Base-by-base conservation (phyloP, 2,329 filamentous ascomycete genomes). In the Fusarium duplospermum region DNA sequence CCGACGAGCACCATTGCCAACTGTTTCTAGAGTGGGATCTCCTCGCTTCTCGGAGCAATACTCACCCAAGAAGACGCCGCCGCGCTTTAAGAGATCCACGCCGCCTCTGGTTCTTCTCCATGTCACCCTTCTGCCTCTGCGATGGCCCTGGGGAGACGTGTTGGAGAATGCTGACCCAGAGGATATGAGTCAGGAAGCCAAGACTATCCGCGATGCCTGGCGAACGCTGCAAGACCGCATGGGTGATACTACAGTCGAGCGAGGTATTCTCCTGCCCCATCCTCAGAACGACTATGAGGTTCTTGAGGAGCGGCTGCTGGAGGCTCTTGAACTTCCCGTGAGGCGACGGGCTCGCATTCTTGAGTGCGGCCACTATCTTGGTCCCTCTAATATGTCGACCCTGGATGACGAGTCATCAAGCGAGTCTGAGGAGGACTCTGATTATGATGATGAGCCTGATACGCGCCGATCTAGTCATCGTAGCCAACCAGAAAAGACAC, bases 211-310 rank as follows among this genome's bases (percentile, higher is more conserved):
- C 29, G 89, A 91, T 71, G 89, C 90, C 35, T 93, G 91, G 89
- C 88, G 89, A 54, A 84, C 92, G 67, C 84, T 96, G 3, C 90
- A 92, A 73, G 91, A 93, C 62, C 92, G 93, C 67, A 86, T 94
- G 5, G 90, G 90, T 2, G 93, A 94, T 60, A 94, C 93, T 0
- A 90, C 95, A 13, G 87, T 93, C 72, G 89, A 93, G 78, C 88
- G 94, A 24, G 94, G 93, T 3, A 87, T 96, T 36, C 84, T 96
- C 50, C 87, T 96, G 9, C 90, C 93, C 2, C 94, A 96, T 79
- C 94, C 94, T 1, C 90, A 93, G 75, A 92, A 92, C 65, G 93
- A 95, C 80, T 96, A 93, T 77, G 93, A 95, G 81, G 84, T 94
- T 66, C 87, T 96, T 0, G 93, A 96, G 82, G 93, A 95, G 83